Evolutionary conservation across 2,329 filamentous ascomycete species (phyloP).

Genomic region (Cladosporium sphaerospermum): DNA sequence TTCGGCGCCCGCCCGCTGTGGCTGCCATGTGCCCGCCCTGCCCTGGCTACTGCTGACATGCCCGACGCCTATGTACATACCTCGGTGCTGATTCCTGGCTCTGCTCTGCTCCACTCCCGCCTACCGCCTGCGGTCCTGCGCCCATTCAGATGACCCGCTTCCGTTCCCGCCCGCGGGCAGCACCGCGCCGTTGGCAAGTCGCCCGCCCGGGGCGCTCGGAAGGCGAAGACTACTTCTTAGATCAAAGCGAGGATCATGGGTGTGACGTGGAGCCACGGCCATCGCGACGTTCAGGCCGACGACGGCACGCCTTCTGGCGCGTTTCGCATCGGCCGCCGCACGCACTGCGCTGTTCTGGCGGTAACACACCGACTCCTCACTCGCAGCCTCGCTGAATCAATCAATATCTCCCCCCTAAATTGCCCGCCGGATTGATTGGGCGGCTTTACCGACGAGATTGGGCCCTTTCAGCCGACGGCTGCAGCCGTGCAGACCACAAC

Average conservation of each 20-base stretch:
- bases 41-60: conserved; percentile 9
- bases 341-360: background rate
- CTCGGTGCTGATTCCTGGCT: background rate
- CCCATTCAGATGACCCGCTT: conserved; percentile 5
- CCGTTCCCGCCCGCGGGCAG: background rate
- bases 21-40: conserved; percentile 2
- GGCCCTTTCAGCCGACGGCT: background rate
- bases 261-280: too few relatives aligned
- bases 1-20: conserved; percentile 1
- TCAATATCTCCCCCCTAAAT: background rate
- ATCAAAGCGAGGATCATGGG: conserved; percentile 5
- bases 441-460: background rate
- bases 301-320: conserved; percentile 3
- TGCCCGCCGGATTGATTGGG: too few relatives aligned
- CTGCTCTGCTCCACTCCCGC: too few relatives aligned
- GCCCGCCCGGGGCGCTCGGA: too few relatives aligned
- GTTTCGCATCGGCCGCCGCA: background rate
- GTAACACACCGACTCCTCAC: conserved; percentile 8
- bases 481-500: conserved; percentile 2
- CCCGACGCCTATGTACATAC: background rate
- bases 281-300: too few relatives aligned
- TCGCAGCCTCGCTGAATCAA: background rate
- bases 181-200: background rate
- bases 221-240: background rate
- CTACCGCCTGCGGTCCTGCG: background rate